Evolutionary conservation across 2,329 filamentous ascomycete genomes (phyloP), one percentile per base, ranked within the genome.

Genomic region (Scedosporium minutisporum): DNA sequence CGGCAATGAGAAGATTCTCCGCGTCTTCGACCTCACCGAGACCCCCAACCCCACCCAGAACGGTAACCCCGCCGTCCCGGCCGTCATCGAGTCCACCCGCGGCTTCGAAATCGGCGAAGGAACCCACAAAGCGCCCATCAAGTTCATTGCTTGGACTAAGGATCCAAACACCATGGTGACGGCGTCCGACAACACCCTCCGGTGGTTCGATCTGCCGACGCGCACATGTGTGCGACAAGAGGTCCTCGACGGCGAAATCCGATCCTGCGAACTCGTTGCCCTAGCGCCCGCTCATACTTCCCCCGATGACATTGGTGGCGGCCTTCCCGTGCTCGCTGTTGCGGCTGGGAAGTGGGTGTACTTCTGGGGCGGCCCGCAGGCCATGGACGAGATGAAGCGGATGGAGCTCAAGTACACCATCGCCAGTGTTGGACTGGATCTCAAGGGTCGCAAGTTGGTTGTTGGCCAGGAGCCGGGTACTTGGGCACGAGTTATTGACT

Each of bases 401-500:
- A 84, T 93, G 65, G 84, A 87, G 64, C 87, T 96, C 57, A 81
- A 86, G 3, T 92, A 96, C 69, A 92, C 96, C 16, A 89, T 97
- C 65, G 93, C 93, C 3, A 96, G 91, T 69, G 95, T 96, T 6
- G 91, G 90, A 0, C 79, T 99, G 3, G 93, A 97, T 70, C 84
- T 90, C 63, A 87, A 87, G 65, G 87, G 89, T 63, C 84, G 89
- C 64, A 91, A 90, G 69, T 87, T 96, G 69, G 89, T 97, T 10
- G 96, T 96, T 18, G 95, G 95, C 64, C 91, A 93, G 72, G 89
- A 90, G 65, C 89, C 88, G 46, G 93, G 96, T 71, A 97, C 95
- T 0, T 99, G 93, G 93, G 93, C 95, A n/a, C 87, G 91, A 64
- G 89, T 97, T 5, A 96, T 96, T 77, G 86, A 92, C 70, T 93